These are phyloP conservation scores for Amaranthus hypochondriacus DNA, from an alignment of 148 eudicot species.

Conservation along the genomic window DNA sequence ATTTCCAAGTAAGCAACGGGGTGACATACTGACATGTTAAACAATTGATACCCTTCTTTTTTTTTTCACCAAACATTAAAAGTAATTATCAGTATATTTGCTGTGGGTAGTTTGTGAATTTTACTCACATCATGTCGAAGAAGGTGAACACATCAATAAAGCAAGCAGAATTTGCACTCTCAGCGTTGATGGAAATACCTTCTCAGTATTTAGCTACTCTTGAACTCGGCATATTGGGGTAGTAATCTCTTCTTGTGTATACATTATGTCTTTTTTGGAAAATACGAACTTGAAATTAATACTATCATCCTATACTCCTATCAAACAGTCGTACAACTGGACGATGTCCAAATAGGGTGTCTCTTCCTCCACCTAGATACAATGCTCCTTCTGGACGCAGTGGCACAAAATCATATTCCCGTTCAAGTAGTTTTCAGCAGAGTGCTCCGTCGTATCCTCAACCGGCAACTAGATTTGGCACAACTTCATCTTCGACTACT, in stretches of 20 bases:
- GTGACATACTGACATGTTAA: slow-evolving; percentile 11
- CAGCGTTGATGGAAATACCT: slow-evolving; percentile 97
- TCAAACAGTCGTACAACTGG: slow-evolving; percentile 52
- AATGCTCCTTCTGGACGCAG: slow-evolving; percentile 38
- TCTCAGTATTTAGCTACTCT: slow-evolving; percentile 92
- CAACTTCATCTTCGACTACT: slow-evolving; percentile 25
- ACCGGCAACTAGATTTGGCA: slow-evolving; percentile 23
- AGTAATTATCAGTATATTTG: slow-evolving; percentile 7
- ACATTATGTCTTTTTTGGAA: not conserved
- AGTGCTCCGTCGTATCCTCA: slow-evolving; percentile 38
- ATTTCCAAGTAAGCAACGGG: slow-evolving; percentile 70
- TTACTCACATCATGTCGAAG: slow-evolving; percentile 90
- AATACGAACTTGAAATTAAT: not conserved
- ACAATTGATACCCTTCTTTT: not conserved
- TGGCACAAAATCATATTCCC: slow-evolving; percentile 47
- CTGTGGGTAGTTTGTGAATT: slow-evolving; percentile 77
- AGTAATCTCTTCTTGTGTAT: slow-evolving; percentile 11
- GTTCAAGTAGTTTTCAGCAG: slow-evolving; percentile 47
- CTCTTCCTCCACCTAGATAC: slow-evolving; percentile 83
- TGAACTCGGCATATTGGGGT: slow-evolving; percentile 90
- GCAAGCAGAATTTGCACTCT: slow-evolving; percentile 90
- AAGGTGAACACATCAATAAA: slow-evolving; percentile 51
- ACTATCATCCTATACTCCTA: not conserved
- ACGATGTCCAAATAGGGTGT: slow-evolving; percentile 52
- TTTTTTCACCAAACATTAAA: not conserved